These are phyloP conservation scores for Letharia lupina DNA, from an alignment of 495 filamentous ascomycete species.

Conservation along the genomic window DNA sequence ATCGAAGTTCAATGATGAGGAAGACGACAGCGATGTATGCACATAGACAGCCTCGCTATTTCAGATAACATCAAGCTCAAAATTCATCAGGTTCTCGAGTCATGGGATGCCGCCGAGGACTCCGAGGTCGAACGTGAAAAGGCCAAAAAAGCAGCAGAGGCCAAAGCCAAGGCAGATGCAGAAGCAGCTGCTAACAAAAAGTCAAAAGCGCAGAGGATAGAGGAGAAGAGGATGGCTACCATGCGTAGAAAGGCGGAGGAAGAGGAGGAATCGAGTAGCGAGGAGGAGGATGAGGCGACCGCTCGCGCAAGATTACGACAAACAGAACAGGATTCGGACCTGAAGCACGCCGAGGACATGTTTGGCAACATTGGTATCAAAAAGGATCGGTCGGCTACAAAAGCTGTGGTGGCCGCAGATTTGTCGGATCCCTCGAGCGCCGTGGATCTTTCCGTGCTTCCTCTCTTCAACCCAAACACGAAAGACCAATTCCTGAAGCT, in stretches of 20 bases:
- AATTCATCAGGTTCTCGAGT: slow-evolving; percentile 68
- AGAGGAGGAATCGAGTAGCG: slow-evolving; percentile 49
- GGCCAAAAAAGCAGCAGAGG: slow-evolving; percentile 74
- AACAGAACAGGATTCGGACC: slow-evolving; percentile 80
- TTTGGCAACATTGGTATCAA: slow-evolving; percentile 71
- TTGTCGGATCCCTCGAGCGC: slow-evolving; percentile 62
- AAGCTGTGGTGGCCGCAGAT: slow-evolving; percentile 59
- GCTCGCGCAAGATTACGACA: slow-evolving; percentile 62
- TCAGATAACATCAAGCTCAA: slow-evolving; percentile 17
- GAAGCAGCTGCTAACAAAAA: slow-evolving; percentile 93
- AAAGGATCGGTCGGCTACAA: slow-evolving; percentile 53
- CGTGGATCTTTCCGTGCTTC: slow-evolving; percentile 68
- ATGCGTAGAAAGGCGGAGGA: slow-evolving; percentile 41
- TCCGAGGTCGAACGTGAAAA: slow-evolving; percentile 95
- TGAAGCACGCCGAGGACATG: slow-evolving; percentile 85
- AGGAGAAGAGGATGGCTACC: slow-evolving; percentile 53
- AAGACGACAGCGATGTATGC: slow-evolving; percentile 79
- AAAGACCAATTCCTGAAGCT: slow-evolving; percentile 75
- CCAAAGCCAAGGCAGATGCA: slow-evolving; percentile 80
- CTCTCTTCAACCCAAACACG: slow-evolving; percentile 80
- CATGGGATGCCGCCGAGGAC: slow-evolving; percentile 96
- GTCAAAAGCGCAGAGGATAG: slow-evolving; percentile 77
- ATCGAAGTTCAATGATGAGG: slow-evolving; percentile 86
- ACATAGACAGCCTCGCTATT: neutral
- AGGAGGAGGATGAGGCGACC: slow-evolving; percentile 63